These are phyloP conservation scores for Penicillium waksmanii DNA, from an alignment of 495 filamentous ascomycete genomes.

Conservation along the genomic window DNA sequence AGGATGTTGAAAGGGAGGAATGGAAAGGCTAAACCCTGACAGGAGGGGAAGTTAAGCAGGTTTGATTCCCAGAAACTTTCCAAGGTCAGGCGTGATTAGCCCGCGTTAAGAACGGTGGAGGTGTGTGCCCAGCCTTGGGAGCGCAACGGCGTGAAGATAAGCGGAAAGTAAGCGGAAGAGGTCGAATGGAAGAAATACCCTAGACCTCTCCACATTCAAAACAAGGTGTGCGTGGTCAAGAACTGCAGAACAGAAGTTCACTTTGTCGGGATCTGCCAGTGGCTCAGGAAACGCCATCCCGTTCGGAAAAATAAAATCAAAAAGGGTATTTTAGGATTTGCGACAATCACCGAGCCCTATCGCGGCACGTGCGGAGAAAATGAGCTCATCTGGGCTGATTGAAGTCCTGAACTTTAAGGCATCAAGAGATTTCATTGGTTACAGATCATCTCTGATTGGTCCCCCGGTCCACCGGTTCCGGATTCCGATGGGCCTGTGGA, in stretches of 20 bases:
- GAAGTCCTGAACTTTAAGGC: slow-evolving; percentile 15
- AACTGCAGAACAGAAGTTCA: background rate
- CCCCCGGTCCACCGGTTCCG: slow-evolving; percentile 3
- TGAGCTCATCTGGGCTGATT: slow-evolving; percentile 16
- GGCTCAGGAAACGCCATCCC: background rate
- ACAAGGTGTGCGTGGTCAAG: background rate
- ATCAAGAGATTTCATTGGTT: background rate
- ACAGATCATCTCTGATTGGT: slow-evolving; percentile 6
- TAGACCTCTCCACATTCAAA: background rate
- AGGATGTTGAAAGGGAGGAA: background rate
- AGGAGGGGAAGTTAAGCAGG: background rate
- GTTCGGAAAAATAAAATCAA: background rate
- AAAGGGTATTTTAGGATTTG: slow-evolving; percentile 11
- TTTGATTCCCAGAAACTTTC: background rate
- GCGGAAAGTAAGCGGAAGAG: no score
- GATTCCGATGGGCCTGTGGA: slow-evolving; percentile 16
- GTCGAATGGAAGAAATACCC: background rate
- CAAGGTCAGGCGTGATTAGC: background rate
- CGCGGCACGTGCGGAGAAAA: slow-evolving; percentile 25
- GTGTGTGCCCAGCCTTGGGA: slow-evolving; percentile 1
- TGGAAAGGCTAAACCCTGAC: background rate
- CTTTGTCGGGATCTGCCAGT: background rate
- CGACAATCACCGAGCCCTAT: slow-evolving; percentile 24
- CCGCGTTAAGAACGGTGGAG: background rate
- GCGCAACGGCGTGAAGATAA: slow-evolving; percentile 1